Percentiles rank a stretch among this genome's conserved stretches.
phyloP scores from a whole-genome alignment of 345 rosid species.

The Citrus mangshanensis region DNA sequence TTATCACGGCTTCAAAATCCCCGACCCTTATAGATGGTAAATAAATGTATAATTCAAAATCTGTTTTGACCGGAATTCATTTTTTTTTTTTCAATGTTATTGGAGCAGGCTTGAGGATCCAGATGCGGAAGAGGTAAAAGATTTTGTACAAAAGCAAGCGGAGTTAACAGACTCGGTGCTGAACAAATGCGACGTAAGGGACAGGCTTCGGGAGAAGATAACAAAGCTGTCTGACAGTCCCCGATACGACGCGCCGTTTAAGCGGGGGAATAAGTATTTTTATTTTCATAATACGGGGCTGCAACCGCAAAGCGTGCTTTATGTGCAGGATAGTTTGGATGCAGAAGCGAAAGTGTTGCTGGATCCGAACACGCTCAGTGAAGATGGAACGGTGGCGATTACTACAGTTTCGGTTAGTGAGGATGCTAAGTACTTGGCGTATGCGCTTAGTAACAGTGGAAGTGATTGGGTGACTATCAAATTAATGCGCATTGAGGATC shows the following conservation, averaged over 20 bases:
- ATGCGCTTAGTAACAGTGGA: slow-evolving; percentile 81
- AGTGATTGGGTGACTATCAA: slow-evolving; percentile 95
- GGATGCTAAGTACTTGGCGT: slow-evolving; percentile 76
- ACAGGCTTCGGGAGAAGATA: slow-evolving; percentile 55
- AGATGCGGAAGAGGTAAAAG: slow-evolving; percentile 71
- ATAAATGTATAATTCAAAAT: too few relatives aligned
- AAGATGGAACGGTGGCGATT: slow-evolving; percentile 83
- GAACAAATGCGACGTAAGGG: slow-evolving; percentile 53
- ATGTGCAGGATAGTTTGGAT: slow-evolving; percentile 75
- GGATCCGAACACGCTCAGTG: slow-evolving; percentile 80
- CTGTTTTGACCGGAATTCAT: too few relatives aligned
- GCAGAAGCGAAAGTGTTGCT: slow-evolving; percentile 73
- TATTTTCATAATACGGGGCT: slow-evolving; percentile 88
- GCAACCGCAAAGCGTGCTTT: slow-evolving; percentile 78
- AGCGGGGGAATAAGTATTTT: slow-evolving; percentile 62
- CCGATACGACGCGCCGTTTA: slow-evolving; percentile 66
- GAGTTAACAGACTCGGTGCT: slow-evolving; percentile 58
- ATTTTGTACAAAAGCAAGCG: slow-evolving; percentile 73
- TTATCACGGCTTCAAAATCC: slow-evolving; percentile 61
- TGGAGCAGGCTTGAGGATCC: slow-evolving; percentile 83
- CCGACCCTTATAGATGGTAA: slow-evolving; percentile 86
- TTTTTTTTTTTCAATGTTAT: too few relatives aligned
- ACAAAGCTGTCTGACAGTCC: slow-evolving; percentile 76
- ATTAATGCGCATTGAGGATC: slow-evolving; percentile 62
- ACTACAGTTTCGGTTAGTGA: slow-evolving; percentile 52